These are phyloP conservation scores for Nyctanthes arbortristis DNA, from an alignment of 257 asterid genomes.

Conservation along the genomic window DNA sequence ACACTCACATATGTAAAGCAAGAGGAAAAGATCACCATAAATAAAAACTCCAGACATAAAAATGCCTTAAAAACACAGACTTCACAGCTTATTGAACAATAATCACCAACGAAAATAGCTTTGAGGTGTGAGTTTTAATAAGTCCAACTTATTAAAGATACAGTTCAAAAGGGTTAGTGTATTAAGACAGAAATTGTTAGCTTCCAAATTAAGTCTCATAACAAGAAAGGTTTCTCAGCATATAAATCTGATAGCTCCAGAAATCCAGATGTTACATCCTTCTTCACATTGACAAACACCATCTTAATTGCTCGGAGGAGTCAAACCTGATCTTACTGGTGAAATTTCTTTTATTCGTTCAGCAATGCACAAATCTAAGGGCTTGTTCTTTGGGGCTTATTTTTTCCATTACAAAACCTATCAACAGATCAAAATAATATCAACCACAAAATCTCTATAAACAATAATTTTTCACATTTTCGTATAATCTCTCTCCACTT, in stretches of 20 bases:
- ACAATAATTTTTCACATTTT: no score
- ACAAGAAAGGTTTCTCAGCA: no score
- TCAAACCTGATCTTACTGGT: neutral
- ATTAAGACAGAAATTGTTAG: neutral
- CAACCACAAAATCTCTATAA: no score
- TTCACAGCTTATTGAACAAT: neutral
- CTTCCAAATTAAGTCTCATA: neutral
- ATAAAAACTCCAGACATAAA: neutral
- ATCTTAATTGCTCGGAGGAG: neutral
- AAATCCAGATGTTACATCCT: neutral
- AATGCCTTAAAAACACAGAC: neutral
- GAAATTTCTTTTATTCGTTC: neutral
- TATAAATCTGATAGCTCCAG: neutral
- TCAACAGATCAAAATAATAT: no score
- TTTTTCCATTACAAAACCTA: no score
- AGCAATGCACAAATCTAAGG: neutral
- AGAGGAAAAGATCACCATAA: neutral
- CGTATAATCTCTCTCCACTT: no score
- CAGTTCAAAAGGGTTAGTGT: neutral
- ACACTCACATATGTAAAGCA: neutral
- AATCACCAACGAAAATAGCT: constrained; percentile 14
- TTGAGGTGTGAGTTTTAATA: neutral
- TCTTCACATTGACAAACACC: neutral
- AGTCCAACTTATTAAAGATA: neutral
- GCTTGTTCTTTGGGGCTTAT: no score